These are phyloP conservation scores for Aotearoamyces nothofagi DNA, from an alignment of 2,329 filamentous ascomycete genomes.

Conservation along the genomic window DNA sequence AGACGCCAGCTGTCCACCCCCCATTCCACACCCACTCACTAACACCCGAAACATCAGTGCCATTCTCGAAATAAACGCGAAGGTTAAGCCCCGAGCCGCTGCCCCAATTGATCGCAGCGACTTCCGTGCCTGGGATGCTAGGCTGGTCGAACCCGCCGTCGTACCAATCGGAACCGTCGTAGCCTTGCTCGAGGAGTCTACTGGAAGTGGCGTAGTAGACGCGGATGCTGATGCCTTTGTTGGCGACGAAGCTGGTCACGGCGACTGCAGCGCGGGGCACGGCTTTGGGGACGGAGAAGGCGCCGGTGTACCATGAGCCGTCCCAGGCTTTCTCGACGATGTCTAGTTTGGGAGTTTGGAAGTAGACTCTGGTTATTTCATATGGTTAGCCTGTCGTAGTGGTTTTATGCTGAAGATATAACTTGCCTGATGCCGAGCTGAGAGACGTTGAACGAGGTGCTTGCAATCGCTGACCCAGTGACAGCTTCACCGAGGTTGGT, in stretches of 20 bases:
- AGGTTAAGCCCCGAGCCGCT: slow-evolving; percentile 2
- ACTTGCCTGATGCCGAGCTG: no score
- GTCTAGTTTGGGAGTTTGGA: background rate
- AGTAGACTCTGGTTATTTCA: slow-evolving; percentile 1
- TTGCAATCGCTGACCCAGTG: slow-evolving; percentile 1
- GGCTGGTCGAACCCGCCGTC: slow-evolving; percentile 6
- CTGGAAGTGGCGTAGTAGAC: background rate
- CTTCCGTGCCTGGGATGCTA: slow-evolving; percentile 2
- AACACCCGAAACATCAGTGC: slow-evolving; percentile 3
- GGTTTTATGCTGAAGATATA: no score
- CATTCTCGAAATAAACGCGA: slow-evolving; percentile 8
- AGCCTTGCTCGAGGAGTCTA: background rate
- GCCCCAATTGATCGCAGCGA: slow-evolving; percentile 1
- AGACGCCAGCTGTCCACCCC: background rate
- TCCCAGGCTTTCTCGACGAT: slow-evolving; percentile 1
- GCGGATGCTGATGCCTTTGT: background rate
- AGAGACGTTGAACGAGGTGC: no score
- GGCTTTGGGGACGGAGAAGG: background rate
- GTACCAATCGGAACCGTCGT: slow-evolving; percentile 5
- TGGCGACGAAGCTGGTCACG: background rate
- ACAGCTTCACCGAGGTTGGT: slow-evolving; percentile 1
- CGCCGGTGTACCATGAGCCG: slow-evolving; percentile 1
- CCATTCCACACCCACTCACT: slow-evolving; percentile 5
- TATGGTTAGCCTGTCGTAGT: no score
- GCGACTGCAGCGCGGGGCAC: background rate